Percentiles rank a stretch among this genome's conserved stretches.
These are phyloP conservation scores for Aspergillus affinis DNA, from an alignment of 495 filamentous ascomycete species.

Conservation along the genomic window DNA sequence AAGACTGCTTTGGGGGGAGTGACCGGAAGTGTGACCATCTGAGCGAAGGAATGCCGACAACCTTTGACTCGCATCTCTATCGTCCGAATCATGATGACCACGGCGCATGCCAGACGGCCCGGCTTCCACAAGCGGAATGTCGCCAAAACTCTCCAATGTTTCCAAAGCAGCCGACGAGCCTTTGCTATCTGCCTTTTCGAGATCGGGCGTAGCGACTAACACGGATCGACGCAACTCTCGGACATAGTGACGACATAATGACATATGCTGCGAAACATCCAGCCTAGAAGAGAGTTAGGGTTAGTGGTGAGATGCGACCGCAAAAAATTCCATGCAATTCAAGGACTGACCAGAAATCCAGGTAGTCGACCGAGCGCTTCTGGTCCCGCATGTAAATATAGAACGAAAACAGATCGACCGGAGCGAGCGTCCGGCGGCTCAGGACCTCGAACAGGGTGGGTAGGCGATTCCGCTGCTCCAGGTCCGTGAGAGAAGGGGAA, in stretches of 20 bases:
- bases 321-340: background rate
- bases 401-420: constrained; percentile 96
- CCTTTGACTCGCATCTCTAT: constrained; percentile 73
- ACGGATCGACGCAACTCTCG: constrained; percentile 92
- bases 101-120: constrained; percentile 40
- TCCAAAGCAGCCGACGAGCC: constrained; percentile 80
- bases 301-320: constrained; percentile 4
- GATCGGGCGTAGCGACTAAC: constrained; percentile 86
- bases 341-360: constrained; percentile 85
- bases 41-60: constrained; percentile 87
- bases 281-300: constrained; percentile 62
- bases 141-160: constrained; percentile 62
- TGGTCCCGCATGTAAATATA: constrained; percentile 99
- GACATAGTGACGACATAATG: constrained; percentile 95
- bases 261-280: constrained; percentile 98
- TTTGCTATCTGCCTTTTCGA: constrained; percentile 78
- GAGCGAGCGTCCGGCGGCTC: constrained; percentile 83
- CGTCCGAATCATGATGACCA: constrained; percentile 46
- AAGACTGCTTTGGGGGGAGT: constrained; percentile 72
- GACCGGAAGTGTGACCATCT: constrained; percentile 54
- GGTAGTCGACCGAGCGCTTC: constrained; percentile 93
- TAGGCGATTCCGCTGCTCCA: constrained; percentile 71
- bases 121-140: constrained; percentile 51
- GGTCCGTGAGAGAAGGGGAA: constrained; percentile 30
- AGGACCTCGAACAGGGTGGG: constrained; percentile 95